These are phyloP conservation scores for Discostella pseudostelligera DNA, from an alignment of 108 stramenopile genomes.

Conservation along the genomic window DNA sequence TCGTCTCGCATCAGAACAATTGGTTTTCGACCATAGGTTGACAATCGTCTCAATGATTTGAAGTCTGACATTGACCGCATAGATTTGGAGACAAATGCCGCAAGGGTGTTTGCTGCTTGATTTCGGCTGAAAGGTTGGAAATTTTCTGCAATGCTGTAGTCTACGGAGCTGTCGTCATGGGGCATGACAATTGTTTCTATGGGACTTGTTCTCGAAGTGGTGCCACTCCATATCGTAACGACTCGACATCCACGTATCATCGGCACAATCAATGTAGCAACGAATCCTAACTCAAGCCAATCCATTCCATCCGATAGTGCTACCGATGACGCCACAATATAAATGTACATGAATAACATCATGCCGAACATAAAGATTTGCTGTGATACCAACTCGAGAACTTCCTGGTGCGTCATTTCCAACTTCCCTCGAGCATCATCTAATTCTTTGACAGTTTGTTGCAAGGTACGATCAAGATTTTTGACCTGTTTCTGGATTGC, in stretches of 20 bases:
- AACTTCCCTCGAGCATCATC: constrained; percentile 33
- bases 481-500: constrained; percentile 29
- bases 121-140: neutral
- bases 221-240: constrained; percentile 14
- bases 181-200: constrained; percentile 3
- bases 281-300: constrained; percentile 15
- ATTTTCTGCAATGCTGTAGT: neutral
- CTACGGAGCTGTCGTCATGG: neutral
- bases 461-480: constrained; percentile 35
- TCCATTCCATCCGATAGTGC: constrained; percentile 5
- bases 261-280: constrained; percentile 8
- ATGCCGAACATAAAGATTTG: constrained; percentile 23
- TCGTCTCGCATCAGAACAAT: constrained; percentile 24
- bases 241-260: constrained; percentile 7
- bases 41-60: neutral
- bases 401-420: constrained; percentile 36
- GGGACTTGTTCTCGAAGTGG: constrained; percentile 9
- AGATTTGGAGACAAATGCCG: constrained; percentile 3
- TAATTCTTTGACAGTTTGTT: constrained; percentile 35
- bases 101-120: neutral
- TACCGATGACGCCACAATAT: constrained; percentile 8
- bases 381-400: constrained; percentile 26
- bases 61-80: neutral
- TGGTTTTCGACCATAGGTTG: constrained; percentile 4
- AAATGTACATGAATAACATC: constrained; percentile 16